Evolutionary conservation across 2,329 filamentous ascomycete genomes (phyloP), one percentile per base, ranked within the genome.

Genomic region (Coniochaeta prunicola): DNA sequence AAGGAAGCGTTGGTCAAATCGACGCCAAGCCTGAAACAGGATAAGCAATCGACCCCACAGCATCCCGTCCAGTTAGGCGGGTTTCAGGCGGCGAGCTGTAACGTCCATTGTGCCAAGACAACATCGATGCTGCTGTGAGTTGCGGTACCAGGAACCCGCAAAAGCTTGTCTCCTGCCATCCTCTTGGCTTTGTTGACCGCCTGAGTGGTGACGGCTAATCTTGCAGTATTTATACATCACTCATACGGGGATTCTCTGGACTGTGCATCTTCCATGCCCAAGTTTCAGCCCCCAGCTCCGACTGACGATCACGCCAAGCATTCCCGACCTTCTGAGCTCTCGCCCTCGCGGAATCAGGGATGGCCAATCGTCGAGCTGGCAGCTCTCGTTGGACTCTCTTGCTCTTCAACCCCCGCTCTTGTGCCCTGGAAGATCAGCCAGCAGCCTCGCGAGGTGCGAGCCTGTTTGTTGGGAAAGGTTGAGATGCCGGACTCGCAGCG

Each of bases 281-380:
- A 57, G 60, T 62, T 60, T 62, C 60, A 62, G 40, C 34, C 21
- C 36, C 42, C 50, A 21, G 50, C 45, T 59, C 58, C 21, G 58
- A 59, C 59, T 57, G 48, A 30, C 59, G 61, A 63, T 63, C 61
- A 63, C 53, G 61, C 61, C 61, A 63, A 63, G 61, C 28, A 58
- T 38, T 48, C 45, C 21, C 26, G 50, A 30, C 55, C 3, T 33
- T 48, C 45, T 54, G 48, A 45, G 17, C 21, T 56, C 9, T 17
- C 48, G 48, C 36, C 34, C 31, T 24, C 33, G 24, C 34, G 33
- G 38, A 34, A 33, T 30, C 34, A 30, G 45, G 26, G 54, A 38
- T 50, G 53, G 57, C 42, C 45, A 58, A 19, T 13, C 28, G 21
- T n/a, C 15, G 24, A 50, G 31, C 34, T n/a, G 38, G 7, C 26